Base-by-base conservation (phyloP, 306 rosid genomes). In the Vigna hirtella region DNA sequence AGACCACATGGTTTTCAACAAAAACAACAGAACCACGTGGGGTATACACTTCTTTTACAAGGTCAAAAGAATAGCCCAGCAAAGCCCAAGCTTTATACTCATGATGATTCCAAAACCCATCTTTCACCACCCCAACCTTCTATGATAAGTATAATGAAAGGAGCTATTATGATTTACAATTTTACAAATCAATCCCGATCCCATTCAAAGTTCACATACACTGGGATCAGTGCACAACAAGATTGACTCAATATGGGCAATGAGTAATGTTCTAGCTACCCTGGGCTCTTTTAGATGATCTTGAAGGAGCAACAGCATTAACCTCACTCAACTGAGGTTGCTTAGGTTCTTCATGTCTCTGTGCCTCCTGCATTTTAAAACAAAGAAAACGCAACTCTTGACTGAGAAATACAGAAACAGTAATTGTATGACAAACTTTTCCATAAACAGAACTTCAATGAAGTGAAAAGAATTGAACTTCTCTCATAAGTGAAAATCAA, bases 1-100 rank as follows among this genome's bases (percentile, higher is more conserved):
- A 74, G 38, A 90, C 95, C 95, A 73, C 93, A 78, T 87, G 97
- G 95, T 85, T 86, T 86, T 87, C 84, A 62, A 81, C 80, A 88
- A 89, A 89, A 91, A 89, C 71, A 88, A 82, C 89, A 88, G 83
- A 87, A 95, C 97, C 99, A 89, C 83, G 86, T 87, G 93, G 93
- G 88, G 91, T 6, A 40, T 30, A 88, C 42, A 65, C 71, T 76
- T 82, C 56, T 75, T 83, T 88, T 83, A 86, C 91, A 85, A 77
- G 85, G 85, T 90, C 85, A 72, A 86, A 88, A 86, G 85, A 94
- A 89, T 94, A 73, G 93, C 93, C 83, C 76, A 36, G 85, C 66
- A 72, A 74, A 78, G 76, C 80, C 90, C 68, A 82, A 62, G 88
- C 86, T 86, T 49, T 73, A 71, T 59, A 70, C 66, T 82, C 87